A percentile compares a stretch with the other conserved stretches of the same genome.
These are phyloP conservation scores for Populus alba DNA, from an alignment of 345 rosid species.

Conservation along the genomic window DNA sequence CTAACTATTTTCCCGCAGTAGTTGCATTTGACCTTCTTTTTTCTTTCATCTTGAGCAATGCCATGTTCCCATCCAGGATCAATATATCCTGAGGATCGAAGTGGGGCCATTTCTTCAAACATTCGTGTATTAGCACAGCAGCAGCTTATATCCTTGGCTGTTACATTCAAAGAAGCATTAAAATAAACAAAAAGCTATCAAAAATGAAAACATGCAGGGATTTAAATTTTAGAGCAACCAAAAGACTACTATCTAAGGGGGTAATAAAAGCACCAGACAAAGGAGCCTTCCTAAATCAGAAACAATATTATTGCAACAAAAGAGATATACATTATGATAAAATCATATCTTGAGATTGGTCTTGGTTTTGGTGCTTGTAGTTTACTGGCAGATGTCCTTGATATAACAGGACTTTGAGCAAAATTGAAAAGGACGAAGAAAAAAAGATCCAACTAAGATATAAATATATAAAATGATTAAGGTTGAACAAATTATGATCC, in stretches of 20 bases:
- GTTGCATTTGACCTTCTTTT: constrained; percentile 80
- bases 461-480: too few relatives aligned
- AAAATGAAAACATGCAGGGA: background rate
- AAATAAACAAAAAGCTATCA: background rate
- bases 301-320: background rate
- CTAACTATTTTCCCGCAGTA: constrained; percentile 84
- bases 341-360: background rate
- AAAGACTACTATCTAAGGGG: background rate
- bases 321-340: background rate
- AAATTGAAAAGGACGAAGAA: background rate
- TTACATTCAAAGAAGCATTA: constrained; percentile 1
- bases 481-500: background rate
- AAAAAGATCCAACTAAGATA: background rate
- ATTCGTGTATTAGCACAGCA: constrained; percentile 18
- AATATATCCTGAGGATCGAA: constrained; percentile 49
- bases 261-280: background rate
- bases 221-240: background rate
- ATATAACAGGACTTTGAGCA: background rate
- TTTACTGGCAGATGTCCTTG: background rate
- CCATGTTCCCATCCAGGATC: constrained; percentile 92
- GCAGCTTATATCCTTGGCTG: constrained; percentile 20
- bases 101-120: constrained; percentile 63
- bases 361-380: background rate
- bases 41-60: constrained; percentile 69
- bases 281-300: background rate